Evolutionary conservation across 805 yeast genomes (phyloP), one percentile per base, ranked within the genome.

Genomic region (Saturnispora diversa): DNA sequence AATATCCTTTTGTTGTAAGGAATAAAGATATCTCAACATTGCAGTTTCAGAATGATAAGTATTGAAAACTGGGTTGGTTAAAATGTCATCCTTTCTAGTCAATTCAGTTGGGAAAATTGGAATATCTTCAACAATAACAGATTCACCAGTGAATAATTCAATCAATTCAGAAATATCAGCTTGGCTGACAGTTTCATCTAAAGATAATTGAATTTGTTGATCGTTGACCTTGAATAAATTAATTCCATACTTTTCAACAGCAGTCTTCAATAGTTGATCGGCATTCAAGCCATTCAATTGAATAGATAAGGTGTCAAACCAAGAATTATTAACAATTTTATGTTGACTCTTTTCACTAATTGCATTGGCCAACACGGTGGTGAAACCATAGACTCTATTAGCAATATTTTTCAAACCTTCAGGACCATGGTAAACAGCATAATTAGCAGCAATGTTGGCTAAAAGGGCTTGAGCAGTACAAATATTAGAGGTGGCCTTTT

Each of bases 401-500:
- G 97, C 90, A 50, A 92, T 92, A 40, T 74, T 69, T 53, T 68
- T 72, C 53, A 92, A 69, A 10, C 97, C 96, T 50, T 78, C 69
- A 11, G 94, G 88, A 28, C 98, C 98, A 56, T 92, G 98, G 64
- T 88, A 92, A 23, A 92, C 95, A 5, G 88, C 96, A 59, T 90
- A 92, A 75, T 83, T 86, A 20, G 97, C 87, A 17, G 97, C 80
- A 67, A 92, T 86, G 60, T 92, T 92, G 15, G 98, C 98, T 47
- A 92, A 68, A 42, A 92, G 69, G 19, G 97, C 97, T 68, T 92
- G 98, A 7, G 98, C 96, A 15, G 98, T 92, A 67, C 98, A 92
- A 44, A 92, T 92, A 60, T 92, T 92, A 23, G 96, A 86, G 15
- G 98, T 92, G 12, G 98, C 98, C 65, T 84, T 88, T 60, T 92